Evolutionary conservation across 129 eudicot genomes (phyloP).

Genomic region (Heracleum sosnowskyi): DNA sequence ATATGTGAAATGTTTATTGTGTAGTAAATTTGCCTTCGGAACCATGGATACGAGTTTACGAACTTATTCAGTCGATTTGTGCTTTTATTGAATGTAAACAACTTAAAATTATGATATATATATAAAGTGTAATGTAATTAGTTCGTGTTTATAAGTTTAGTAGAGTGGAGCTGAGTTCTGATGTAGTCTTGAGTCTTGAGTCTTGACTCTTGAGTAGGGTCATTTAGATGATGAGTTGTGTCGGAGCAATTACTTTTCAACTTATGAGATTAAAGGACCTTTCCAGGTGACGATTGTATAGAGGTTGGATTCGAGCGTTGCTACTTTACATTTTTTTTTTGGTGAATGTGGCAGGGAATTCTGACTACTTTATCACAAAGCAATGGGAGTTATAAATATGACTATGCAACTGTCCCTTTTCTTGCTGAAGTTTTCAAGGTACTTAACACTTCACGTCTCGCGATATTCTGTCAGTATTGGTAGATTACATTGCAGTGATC

Average conservation of each 20-base stretch:
- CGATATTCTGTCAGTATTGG: background rate
- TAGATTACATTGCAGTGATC: background rate
- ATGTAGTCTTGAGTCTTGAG: background rate
- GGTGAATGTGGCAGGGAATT: conserved; percentile 57
- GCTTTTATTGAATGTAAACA: background rate
- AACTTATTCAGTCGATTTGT: background rate
- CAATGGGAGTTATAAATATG: conserved; percentile 84
- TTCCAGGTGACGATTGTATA: background rate
- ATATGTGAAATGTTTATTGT: background rate
- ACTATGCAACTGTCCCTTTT: conserved; percentile 94
- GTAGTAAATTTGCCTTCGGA: background rate
- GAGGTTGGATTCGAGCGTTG: background rate
- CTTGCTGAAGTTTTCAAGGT: conserved; percentile 98
- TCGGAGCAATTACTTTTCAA: background rate
- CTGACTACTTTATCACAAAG: conserved; percentile 91
- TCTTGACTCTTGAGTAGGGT: too few relatives aligned
- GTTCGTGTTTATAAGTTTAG: background rate
- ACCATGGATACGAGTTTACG: background rate
- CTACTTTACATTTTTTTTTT: conserved; percentile 8
- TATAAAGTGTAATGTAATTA: background rate
- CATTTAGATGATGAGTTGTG: background rate
- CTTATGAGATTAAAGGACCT: background rate
- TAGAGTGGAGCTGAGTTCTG: background rate
- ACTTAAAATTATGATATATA: background rate
- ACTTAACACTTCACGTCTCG: background rate